Base-by-base conservation (phyloP, 2,329 filamentous ascomycete genomes). In the Ophiostoma himal-ulmi region DNA sequence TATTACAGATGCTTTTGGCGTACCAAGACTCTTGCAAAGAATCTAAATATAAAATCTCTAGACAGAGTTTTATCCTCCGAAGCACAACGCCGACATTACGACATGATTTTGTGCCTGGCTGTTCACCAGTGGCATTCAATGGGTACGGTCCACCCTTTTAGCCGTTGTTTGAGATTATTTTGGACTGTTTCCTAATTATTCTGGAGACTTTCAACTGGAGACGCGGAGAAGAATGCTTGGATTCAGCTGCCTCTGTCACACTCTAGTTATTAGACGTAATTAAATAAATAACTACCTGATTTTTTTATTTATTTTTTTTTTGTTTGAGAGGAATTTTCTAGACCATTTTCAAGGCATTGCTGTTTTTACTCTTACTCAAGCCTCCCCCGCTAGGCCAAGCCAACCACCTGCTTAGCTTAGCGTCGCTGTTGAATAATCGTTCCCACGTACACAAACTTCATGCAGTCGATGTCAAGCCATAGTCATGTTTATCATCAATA, bases 191-290 rank as follows among this genome's bases (percentile, higher is more conserved):
- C 11, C 7, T n/a, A 54, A 17, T 22, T 57, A 26, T 57, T 22
- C 22, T 57, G 52, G 52, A 57, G 52, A 57, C 22, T 26, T 57
- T 26, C 10, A 11, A 13, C 52, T 57, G 52, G 22, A 22, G n/a
- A 57, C 8, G 22, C 22, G 52, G 52, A 57, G 52, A 22, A 57
- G 17, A 57, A 57, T 57, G 52, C 22, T 57, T 57, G 52, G n/a
- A 57, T 57, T 57, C 52, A 57, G 52, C 52, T 57, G 52, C 11
- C 52, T 57, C 52, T 22, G 52, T 57, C 52, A 26, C 52, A 57
- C 52, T 26, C n/a, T 22, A 22, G 22, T 57, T 26, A 13, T 57
- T n/a, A 48, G 14, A n/a, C 14, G 44, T 48, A 3, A 17, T 48
- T 17, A 13, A 44, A 48, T 48, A 14, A 14, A 20, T 48, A n/a